These are phyloP conservation scores for Huiozyma naganishii DNA, from an alignment of 805 yeast species.

Conservation along the genomic window DNA sequence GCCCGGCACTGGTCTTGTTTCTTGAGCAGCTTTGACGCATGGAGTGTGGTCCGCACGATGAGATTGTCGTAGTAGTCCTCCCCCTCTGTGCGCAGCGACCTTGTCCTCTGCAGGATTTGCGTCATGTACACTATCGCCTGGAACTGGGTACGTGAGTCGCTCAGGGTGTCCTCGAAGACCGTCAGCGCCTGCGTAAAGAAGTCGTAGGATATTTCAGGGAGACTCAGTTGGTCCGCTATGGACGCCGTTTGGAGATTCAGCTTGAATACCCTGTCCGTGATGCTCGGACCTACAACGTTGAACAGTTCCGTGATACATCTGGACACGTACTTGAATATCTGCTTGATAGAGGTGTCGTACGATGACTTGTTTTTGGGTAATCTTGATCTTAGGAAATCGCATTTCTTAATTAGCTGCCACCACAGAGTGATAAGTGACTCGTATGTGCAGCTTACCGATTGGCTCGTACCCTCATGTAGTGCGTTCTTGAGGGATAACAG, in stretches of 20 bases:
- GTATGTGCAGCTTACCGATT: conserved; percentile 45
- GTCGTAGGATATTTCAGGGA: conserved; percentile 73
- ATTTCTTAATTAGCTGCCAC: conserved; percentile 47
- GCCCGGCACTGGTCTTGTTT: conserved; percentile 94
- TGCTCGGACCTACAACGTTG: conserved; percentile 15
- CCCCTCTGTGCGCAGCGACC: conserved; percentile 34
- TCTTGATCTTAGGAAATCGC: conserved; percentile 20
- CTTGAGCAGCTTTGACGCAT: conserved; percentile 78
- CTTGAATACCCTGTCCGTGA: conserved; percentile 26
- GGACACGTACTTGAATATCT: conserved; percentile 65
- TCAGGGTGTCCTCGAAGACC: conserved; percentile 58
- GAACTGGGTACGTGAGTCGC: conserved; percentile 44
- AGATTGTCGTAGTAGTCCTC: conserved; percentile 49
- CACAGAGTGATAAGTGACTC: conserved; percentile 63
- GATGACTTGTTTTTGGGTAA: conserved; percentile 10
- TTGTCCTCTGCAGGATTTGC: conserved; percentile 40
- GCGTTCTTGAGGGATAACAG: too few relatives aligned
- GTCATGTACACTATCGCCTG: conserved; percentile 42
- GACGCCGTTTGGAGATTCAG: conserved; percentile 57
- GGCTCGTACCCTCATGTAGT: too few relatives aligned
- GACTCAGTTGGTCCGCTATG: conserved; percentile 65
- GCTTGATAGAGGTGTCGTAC: conserved; percentile 27
- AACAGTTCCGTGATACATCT: conserved; percentile 59
- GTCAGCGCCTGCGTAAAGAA: conserved; percentile 81
- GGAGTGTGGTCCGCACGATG: conserved; percentile 75